These are phyloP conservation scores for Chaetomium sp. DNA, from an alignment of 2,329 filamentous ascomycete genomes.

Conservation along the genomic window DNA sequence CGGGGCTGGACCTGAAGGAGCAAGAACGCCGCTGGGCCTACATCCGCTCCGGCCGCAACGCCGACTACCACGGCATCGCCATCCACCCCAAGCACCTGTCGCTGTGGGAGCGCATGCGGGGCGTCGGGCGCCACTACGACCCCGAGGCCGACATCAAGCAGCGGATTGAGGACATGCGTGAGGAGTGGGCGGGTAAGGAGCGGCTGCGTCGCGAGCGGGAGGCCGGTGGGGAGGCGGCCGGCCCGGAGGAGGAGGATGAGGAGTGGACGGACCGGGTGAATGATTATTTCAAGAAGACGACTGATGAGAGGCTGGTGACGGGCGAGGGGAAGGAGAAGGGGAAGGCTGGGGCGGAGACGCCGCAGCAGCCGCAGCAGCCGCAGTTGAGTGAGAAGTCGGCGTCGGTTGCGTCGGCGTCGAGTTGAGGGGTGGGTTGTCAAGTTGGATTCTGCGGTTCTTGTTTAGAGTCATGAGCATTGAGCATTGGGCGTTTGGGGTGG, in stretches of 20 bases:
- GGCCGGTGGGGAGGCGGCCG: conserved; percentile 40
- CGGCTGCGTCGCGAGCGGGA: conserved; percentile 41
- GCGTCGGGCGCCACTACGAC: conserved; percentile 80
- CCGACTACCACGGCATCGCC: conserved; percentile 91
- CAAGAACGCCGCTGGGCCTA: conserved; percentile 92
- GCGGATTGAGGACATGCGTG: conserved; percentile 80
- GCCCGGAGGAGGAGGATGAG: conserved; percentile 45
- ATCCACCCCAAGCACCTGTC: conserved; percentile 88
- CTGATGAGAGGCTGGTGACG: conserved; percentile 14
- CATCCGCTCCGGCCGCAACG: conserved; percentile 73
- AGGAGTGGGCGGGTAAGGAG: conserved; percentile 62
- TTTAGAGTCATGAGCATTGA: neutral
- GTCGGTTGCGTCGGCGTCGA: conserved; percentile 14
- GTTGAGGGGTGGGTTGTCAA: neutral
- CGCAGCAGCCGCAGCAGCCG: neutral
- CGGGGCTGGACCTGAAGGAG: conserved; percentile 93
- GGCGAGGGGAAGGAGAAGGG: neutral
- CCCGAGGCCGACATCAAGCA: conserved; percentile 78
- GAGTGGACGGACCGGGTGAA: conserved; percentile 57
- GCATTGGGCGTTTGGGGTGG: neutral
- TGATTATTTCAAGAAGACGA: conserved; percentile 53
- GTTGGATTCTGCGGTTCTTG: too few relatives aligned
- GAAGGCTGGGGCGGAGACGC: neutral
- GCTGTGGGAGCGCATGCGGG: conserved; percentile 80
- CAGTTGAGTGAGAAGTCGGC: conserved; percentile 20